Conservation (phyloP, 2,329 filamentous ascomycete genomes). For the Hypoxylon sp. region DNA sequence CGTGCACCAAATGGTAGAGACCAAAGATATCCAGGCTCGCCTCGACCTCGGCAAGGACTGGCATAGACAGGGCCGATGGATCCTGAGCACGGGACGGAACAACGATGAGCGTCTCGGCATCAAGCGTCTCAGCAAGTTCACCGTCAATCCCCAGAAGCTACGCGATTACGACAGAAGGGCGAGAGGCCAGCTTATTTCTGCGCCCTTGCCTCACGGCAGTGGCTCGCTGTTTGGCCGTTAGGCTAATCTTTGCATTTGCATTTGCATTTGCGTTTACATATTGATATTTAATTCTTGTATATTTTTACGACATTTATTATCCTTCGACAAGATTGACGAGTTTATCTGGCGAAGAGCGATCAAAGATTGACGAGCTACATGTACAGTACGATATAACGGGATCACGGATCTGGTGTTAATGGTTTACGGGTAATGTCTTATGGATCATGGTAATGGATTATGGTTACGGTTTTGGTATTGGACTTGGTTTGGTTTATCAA, state of each 20-base stretch:
- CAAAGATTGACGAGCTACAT: conserved; percentile 28
- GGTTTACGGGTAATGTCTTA: conserved; percentile 35
- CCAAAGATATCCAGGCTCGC: conserved; percentile 75
- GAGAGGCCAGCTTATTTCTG: conserved; percentile 46
- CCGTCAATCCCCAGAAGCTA: conserved; percentile 46
- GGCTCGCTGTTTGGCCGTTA: conserved; percentile 42
- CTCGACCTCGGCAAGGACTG: conserved; percentile 68
- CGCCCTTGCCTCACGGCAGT: conserved; percentile 42
- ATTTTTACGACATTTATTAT: conserved; percentile 16
- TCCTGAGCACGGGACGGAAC: conserved; percentile 60
- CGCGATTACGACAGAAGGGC: conserved; percentile 44
- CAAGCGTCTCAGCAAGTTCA: conserved; percentile 50
- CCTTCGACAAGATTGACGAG: conserved; percentile 19
- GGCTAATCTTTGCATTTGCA: not conserved
- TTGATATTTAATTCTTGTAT: conserved; percentile 27
- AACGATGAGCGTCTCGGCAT: conserved; percentile 51
- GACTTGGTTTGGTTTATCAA: conserved; percentile 16
- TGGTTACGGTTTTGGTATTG: conserved; percentile 27
- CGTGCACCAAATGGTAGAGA: conserved; percentile 68
- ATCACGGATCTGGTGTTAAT: conserved; percentile 22
- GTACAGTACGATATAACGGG: conserved; percentile 32
- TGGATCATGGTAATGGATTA: conserved; percentile 25
- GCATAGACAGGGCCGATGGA: conserved; percentile 66
- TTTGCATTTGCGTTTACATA: conserved; percentile 6
- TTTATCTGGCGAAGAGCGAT: not conserved